Evolutionary conservation across 2,329 filamentous ascomycete species (phyloP).

Genomic region (Teratosphaeria nubilosa): DNA sequence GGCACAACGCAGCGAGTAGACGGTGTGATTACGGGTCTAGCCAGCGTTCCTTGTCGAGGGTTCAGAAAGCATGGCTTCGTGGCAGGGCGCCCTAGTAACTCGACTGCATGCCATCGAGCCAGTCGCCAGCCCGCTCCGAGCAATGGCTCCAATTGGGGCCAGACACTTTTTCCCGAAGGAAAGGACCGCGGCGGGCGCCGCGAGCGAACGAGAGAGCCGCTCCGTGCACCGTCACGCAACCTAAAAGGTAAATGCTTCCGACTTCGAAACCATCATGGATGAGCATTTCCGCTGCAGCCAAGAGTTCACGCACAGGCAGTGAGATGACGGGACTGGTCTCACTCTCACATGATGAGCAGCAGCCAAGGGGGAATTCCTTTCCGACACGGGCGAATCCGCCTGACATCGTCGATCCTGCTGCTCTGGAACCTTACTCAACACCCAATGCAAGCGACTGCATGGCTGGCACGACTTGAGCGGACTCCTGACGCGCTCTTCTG

Average conservation of each 20-base stretch:
- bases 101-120: neutral
- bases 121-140: neutral
- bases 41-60: neutral
- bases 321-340: neutral
- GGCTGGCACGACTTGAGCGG: no score
- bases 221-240: neutral
- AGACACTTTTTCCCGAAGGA: neutral
- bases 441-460: no score
- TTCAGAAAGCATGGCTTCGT: neutral
- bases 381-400: neutral
- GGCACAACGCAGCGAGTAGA: neutral
- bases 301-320: neutral
- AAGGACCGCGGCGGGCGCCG: neutral
- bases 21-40: neutral
- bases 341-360: neutral
- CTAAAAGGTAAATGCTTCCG: neutral
- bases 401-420: neutral
- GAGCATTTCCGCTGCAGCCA: neutral
- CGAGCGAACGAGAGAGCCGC: neutral
- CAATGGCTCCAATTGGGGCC: neutral
- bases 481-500: no score
- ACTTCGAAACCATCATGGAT: neutral
- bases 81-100: neutral
- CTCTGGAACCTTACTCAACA: no score
- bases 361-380: neutral